Base-by-base conservation (phyloP, 305 asterid genomes). In the Caryopteris hybrid region DNA sequence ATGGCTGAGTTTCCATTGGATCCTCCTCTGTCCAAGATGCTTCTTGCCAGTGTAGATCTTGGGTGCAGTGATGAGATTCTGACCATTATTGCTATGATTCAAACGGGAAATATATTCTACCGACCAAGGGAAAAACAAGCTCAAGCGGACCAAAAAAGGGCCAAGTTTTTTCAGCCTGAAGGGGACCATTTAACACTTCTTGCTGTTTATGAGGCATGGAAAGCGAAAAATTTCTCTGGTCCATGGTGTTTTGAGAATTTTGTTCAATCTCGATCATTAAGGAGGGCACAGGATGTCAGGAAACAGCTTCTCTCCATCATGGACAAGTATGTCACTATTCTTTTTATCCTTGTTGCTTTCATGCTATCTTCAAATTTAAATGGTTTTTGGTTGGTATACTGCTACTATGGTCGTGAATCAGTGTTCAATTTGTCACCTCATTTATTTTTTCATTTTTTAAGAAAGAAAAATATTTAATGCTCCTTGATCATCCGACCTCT, bases 1-100 rank as follows among this genome's bases (percentile, higher is more conserved):
- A 92, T 92, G 98, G 97, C 91, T 9, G 97, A 88, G 66, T 92
- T 92, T 71, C 98, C 97, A 0, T 76, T 92, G 67, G 98, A 90
- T 18, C 98, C 97, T 54, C 95, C 98, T 38, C 76, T 90, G 57
- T 86, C 96, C 34, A 92, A 92, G 79, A 88, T 90, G 95, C 93
- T 92, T 65, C 95, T 92, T 48, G 96, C 97, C 41, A 89, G 97
- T 39, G 96, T 89, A 8, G 96, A 88, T 79, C 90, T 90, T 53
- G 97, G 96, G 12, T 92, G 98, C 68, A 89, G 92, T 54, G 96
- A 92, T 76, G 98, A 92, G 83, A 87, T 89, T 73, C 78, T 92
- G 74, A 89, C 96, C 5, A 89, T 92, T 39, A 87, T 92, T 74
- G 93, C 96, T 0, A 92, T 92, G 96, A 89, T 92, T 75, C 95